phyloP scores from a whole-genome alignment of 139 green algal species.

The Pleodorina starrii region DNA sequence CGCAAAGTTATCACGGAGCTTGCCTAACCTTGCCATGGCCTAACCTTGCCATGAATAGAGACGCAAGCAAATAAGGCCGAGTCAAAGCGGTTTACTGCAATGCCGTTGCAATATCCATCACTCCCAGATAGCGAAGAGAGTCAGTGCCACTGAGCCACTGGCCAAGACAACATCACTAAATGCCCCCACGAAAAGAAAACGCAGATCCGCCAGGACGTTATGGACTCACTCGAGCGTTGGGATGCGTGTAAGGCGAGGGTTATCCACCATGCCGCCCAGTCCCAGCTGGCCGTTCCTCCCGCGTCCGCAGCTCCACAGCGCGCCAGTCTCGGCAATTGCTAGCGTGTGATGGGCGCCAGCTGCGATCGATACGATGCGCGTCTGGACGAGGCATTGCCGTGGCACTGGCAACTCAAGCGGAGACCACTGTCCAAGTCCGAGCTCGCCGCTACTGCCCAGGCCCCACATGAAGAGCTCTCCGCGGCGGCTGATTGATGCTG shows the following conservation, averaged over 20 bases:
- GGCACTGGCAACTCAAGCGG: conserved; percentile 69
- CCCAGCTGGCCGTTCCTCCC: conserved; percentile 82
- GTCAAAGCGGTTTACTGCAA: too few species aligned
- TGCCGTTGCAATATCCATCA: too few species aligned
- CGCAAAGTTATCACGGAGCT: too few species aligned
- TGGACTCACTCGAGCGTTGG: conserved; percentile 30
- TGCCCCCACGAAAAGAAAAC: not conserved
- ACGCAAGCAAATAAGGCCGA: too few species aligned
- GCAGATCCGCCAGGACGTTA: not conserved
- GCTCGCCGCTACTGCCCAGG: conserved; percentile 81
- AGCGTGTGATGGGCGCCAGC: conserved; percentile 85
- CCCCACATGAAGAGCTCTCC: conserved; percentile 87
- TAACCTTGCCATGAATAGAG: too few species aligned
- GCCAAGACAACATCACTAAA: too few species aligned
- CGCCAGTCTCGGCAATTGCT: conserved; percentile 79
- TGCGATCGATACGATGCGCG: conserved; percentile 80
- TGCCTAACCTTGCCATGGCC: too few species aligned
- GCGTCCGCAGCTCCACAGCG: conserved; percentile 83
- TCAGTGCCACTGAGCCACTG: too few species aligned
- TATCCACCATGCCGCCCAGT: conserved; percentile 73
- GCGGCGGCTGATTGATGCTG: conserved; percentile 74
- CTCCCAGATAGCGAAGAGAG: too few species aligned
- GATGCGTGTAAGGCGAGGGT: conserved; percentile 49
- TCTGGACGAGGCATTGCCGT: conserved; percentile 46
- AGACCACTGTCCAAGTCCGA: conserved; percentile 78